Evolutionary conservation across 148 eudicot genomes (phyloP).

Genomic region (Spergularia bocconei): DNA sequence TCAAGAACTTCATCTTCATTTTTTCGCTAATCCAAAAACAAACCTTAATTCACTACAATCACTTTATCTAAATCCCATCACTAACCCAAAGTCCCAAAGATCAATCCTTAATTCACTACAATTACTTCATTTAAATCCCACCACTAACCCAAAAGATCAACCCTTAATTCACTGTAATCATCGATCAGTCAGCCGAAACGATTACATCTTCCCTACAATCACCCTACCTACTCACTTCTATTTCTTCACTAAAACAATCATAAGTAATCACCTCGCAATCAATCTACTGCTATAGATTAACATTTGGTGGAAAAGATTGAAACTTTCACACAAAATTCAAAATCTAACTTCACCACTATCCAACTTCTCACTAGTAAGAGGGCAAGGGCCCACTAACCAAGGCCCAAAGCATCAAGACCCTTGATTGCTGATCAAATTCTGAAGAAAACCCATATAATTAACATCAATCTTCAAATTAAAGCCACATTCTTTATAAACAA

Average conservation of each 20-base stretch:
- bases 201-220: slow-evolving; percentile 20
- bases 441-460: slow-evolving; percentile 18
- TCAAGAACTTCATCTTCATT: slow-evolving; percentile 48
- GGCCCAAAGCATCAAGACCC: slow-evolving; percentile 24
- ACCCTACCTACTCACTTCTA: slow-evolving; percentile 6
- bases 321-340: not conserved
- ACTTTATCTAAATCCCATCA: slow-evolving; percentile 43
- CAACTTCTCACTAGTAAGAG: slow-evolving; percentile 5
- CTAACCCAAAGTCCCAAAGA: not conserved
- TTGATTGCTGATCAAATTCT: slow-evolving; percentile 31
- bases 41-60: slow-evolving; percentile 13
- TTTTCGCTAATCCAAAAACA: slow-evolving; percentile 1
- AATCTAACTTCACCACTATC: not conserved
- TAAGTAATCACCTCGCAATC: not conserved
- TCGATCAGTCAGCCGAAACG: slow-evolving; percentile 2
- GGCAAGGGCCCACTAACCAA: slow-evolving; percentile 23
- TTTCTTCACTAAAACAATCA: too few relatives aligned
- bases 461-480: not conserved
- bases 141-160: slow-evolving; percentile 11
- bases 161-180: slow-evolving; percentile 7
- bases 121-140: slow-evolving; percentile 44
- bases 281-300: slow-evolving; percentile 7
- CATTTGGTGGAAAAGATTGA: not conserved
- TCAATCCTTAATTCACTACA: slow-evolving; percentile 7
- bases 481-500: not conserved